phyloP scores from a whole-genome alignment of 1,284 basidiomycete genomes.

The Meripilus lineatus region DNA sequence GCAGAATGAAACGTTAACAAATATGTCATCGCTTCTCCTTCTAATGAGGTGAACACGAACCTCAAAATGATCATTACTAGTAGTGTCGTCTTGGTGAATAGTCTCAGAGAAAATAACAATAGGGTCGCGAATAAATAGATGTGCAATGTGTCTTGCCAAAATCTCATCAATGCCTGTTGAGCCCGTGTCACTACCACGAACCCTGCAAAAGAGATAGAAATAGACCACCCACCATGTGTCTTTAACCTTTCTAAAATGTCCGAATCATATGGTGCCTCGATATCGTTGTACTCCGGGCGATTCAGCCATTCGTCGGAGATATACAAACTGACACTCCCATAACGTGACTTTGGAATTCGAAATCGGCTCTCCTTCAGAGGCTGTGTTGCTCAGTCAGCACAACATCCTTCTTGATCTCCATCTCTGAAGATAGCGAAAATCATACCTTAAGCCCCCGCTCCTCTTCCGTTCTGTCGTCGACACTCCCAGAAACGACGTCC shows the following conservation, averaged over 20 bases:
- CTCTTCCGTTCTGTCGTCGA: constrained; percentile 94
- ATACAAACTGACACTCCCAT: constrained; percentile 95
- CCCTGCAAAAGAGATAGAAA: background rate
- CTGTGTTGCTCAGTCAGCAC: constrained; percentile 34
- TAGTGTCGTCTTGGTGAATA: constrained; percentile 85
- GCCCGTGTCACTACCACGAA: background rate
- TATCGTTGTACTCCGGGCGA: constrained; percentile 92
- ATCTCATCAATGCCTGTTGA: constrained; percentile 78
- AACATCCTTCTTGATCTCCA: background rate
- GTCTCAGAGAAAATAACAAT: constrained; percentile 95
- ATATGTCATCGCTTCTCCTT: background rate
- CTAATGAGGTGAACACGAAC: constrained; percentile 31
- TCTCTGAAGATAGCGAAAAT: background rate
- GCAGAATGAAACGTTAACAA: constrained; percentile 9
- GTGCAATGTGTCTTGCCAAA: constrained; percentile 89
- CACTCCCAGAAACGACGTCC: constrained; percentile 97
- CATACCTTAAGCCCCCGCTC: constrained; percentile 83
- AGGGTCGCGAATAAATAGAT: constrained; percentile 97
- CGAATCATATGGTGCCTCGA: constrained; percentile 75
- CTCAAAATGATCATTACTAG: constrained; percentile 95
- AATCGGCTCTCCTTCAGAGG: constrained; percentile 73
- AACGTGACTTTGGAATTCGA: constrained; percentile 91
- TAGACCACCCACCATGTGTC: constrained; percentile 55
- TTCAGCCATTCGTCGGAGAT: constrained; percentile 86
- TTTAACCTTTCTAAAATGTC: constrained; percentile 68